Evolutionary conservation across 163 green algal genomes (phyloP).

Genomic region (Coccomyxa subellipsoidea): DNA sequence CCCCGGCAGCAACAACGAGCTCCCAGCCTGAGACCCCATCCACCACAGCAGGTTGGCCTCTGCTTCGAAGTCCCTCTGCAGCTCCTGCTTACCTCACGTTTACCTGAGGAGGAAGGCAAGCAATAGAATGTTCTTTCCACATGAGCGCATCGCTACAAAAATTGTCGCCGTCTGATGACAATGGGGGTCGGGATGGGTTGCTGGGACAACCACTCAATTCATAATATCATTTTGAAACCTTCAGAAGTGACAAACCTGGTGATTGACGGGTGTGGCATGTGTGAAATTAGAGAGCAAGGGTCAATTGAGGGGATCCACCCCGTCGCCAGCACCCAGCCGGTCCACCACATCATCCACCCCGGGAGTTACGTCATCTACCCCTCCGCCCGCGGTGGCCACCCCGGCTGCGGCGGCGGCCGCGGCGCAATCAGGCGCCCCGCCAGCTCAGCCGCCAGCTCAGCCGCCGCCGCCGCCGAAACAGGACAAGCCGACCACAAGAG

Average conservation of each 20-base stretch:
- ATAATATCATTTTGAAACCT: no score
- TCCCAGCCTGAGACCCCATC: background rate
- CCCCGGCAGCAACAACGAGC: background rate
- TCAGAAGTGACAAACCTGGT: no score
- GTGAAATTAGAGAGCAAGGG: background rate
- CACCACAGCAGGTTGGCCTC: background rate
- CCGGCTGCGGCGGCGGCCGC: no score
- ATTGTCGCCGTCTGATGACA: no score
- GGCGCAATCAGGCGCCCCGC: background rate
- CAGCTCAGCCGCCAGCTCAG: background rate
- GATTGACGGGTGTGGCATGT: no score
- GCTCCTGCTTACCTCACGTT: no score
- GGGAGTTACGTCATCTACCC: background rate
- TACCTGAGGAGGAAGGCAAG: no score
- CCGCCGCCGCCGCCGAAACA: background rate
- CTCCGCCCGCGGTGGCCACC: background rate
- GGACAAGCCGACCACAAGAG: slow-evolving; percentile 62
- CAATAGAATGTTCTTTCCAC: no score
- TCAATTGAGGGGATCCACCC: background rate
- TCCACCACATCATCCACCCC: background rate
- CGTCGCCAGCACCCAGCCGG: background rate
- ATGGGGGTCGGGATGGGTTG: no score
- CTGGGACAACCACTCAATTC: no score
- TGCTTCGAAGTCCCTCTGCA: no score
- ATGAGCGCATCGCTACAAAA: no score